Evolutionary conservation across 139 green algal genomes (phyloP).

Genomic region (Parachlorella kessleri): DNA sequence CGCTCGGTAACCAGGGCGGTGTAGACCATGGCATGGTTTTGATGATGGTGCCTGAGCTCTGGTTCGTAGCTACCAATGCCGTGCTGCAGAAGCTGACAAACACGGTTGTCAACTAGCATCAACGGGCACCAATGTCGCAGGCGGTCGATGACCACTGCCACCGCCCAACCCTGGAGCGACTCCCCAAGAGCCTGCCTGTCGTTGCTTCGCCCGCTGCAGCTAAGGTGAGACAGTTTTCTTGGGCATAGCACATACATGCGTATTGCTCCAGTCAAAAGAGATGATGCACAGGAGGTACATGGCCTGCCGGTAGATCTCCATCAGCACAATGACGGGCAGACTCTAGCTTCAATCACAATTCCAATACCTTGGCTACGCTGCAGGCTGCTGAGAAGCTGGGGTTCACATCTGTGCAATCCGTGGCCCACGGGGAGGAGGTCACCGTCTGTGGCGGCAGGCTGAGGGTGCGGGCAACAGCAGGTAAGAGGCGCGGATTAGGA

Average conservation of each 20-base stretch:
- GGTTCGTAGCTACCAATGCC: too few relatives aligned
- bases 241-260: too few relatives aligned
- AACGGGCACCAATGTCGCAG: too few relatives aligned
- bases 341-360: neutral
- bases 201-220: constrained; percentile 69
- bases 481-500: constrained; percentile 27
- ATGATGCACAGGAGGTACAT: neutral
- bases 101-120: too few relatives aligned
- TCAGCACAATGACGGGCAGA: neutral
- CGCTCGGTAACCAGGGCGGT: too few relatives aligned
- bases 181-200: constrained; percentile 67
- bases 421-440: constrained; percentile 61
- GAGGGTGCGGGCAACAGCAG: constrained; percentile 56
- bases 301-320: neutral
- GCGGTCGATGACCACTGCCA: constrained; percentile 49
- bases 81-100: too few relatives aligned
- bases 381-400: constrained; percentile 58
- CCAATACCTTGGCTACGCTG: neutral
- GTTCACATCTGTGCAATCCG: constrained; percentile 61
- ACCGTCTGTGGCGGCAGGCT: constrained; percentile 56
- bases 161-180: constrained; percentile 65
- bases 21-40: too few relatives aligned
- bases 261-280: too few relatives aligned
- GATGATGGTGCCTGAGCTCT: too few relatives aligned
- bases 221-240: neutral